Percentiles rank a stretch among this genome's conserved stretches.
Evolutionary conservation across 305 asterid genomes (phyloP).

Genomic region (Solanum hybrid): DNA sequence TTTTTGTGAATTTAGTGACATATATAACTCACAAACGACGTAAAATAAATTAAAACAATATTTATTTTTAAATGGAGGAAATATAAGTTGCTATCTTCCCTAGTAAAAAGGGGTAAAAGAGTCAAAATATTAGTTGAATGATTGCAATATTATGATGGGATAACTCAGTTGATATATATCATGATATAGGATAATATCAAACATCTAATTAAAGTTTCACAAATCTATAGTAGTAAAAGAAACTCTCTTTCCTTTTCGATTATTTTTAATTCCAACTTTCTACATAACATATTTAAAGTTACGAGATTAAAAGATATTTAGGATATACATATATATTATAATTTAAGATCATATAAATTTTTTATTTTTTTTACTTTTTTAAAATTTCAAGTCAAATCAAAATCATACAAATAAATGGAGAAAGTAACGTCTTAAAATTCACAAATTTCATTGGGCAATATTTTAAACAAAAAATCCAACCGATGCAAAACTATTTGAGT

Average conservation of each 20-base stretch:
- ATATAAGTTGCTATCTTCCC: not conserved
- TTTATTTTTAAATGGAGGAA: not conserved
- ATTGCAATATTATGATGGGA: not conserved
- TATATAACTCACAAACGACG: not conserved
- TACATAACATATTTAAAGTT: not conserved
- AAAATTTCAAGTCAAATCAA: not conserved
- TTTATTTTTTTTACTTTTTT: not conserved
- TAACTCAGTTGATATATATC: not conserved
- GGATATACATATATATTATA: not conserved
- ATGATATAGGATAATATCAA: not conserved
- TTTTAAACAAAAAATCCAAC: not conserved
- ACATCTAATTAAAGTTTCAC: not conserved
- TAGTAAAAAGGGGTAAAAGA: not conserved
- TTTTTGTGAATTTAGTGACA: not conserved
- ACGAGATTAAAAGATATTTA: not conserved
- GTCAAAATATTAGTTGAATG: not conserved
- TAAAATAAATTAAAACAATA: no score
- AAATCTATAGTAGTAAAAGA: not conserved
- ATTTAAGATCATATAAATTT: not conserved
- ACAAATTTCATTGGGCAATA: not conserved
- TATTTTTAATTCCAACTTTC: no score
- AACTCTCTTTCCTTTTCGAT: not conserved
- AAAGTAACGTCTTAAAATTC: not conserved
- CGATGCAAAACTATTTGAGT: not conserved
- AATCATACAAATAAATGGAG: not conserved